A percentile compares a stretch with the other conserved stretches of the same genome.
phyloP scores from a whole-genome alignment of 805 yeast species.

The Kodamaea lidongshanica region DNA sequence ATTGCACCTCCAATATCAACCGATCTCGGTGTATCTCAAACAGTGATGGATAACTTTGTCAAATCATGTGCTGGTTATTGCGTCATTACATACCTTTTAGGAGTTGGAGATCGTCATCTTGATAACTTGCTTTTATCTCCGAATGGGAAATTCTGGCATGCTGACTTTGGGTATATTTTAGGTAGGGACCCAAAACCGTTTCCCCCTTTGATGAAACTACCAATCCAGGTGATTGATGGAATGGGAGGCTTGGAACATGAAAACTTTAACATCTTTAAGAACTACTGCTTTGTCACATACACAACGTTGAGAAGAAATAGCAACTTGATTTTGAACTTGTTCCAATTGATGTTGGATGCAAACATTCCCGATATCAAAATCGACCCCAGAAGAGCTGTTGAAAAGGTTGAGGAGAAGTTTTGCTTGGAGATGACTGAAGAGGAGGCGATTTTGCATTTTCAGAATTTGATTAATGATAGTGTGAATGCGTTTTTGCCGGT shows the following conservation, averaged over 20 bases:
- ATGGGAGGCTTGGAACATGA: slow-evolving; percentile 91
- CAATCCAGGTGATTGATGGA: slow-evolving; percentile 94
- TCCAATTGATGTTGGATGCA: slow-evolving; percentile 90
- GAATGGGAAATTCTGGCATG: slow-evolving; percentile 88
- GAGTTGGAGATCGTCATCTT: slow-evolving; percentile 96
- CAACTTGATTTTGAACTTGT: slow-evolving; percentile 80
- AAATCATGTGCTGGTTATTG: slow-evolving; percentile 97
- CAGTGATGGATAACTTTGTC: slow-evolving; percentile 88
- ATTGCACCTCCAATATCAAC: slow-evolving; percentile 21
- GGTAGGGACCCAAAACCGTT: slow-evolving; percentile 98
- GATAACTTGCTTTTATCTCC: slow-evolving; percentile 80
- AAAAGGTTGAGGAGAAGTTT: slow-evolving; percentile 90
- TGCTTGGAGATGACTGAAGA: slow-evolving; percentile 91
- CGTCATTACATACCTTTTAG: slow-evolving; percentile 87
- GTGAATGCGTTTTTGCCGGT: slow-evolving; percentile 91
- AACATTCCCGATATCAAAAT: slow-evolving; percentile 83
- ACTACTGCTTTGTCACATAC: slow-evolving; percentile 91
- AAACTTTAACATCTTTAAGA: slow-evolving; percentile 79
- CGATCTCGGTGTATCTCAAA: slow-evolving; percentile 46
- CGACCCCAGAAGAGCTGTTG: slow-evolving; percentile 81
- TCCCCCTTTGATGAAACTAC: slow-evolving; percentile 96
- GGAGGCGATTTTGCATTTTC: slow-evolving; percentile 93
- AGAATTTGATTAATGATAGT: slow-evolving; percentile 86
- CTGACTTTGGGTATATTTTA: slow-evolving; percentile 92
- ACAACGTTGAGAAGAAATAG: slow-evolving; percentile 86